These are phyloP conservation scores for Tribonema minus DNA, from an alignment of 108 stramenopile genomes.

Conservation along the genomic window DNA sequence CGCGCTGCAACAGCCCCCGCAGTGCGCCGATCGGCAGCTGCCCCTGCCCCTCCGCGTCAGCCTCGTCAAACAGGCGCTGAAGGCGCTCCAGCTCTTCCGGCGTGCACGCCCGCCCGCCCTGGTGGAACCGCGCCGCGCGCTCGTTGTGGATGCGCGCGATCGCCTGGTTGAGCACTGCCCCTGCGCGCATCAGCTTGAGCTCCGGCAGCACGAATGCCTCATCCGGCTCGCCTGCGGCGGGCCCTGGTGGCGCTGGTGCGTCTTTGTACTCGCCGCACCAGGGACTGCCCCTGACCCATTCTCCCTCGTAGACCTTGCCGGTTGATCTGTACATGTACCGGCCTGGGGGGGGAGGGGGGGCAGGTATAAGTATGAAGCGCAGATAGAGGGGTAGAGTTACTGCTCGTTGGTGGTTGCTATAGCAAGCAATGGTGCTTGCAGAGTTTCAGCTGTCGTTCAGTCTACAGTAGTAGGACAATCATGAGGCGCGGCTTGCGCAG, in stretches of 20 bases:
- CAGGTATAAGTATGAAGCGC: no score
- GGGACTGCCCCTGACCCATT: constrained; percentile 56
- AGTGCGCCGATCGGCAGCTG: not conserved
- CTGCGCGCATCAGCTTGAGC: constrained; percentile 18
- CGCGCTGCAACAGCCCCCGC: not conserved
- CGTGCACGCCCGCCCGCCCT: constrained; percentile 33
- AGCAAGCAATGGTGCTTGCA: no score
- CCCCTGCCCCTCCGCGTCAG: no score
- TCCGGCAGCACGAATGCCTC: constrained; percentile 27
- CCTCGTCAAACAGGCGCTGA: not conserved
- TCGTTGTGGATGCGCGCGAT: constrained; percentile 15
- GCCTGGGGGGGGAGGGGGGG: no score
- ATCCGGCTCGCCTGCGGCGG: constrained; percentile 2
- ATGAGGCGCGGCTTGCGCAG: no score
- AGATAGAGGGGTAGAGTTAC: not conserved
- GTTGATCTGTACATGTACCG: constrained; percentile 52
- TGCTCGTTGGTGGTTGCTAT: no score
- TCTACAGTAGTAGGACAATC: no score
- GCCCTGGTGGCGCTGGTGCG: constrained; percentile 23
- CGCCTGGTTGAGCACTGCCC: constrained; percentile 8
- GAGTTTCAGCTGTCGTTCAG: no score
- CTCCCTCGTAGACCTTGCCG: constrained; percentile 58
- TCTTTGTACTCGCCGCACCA: constrained; percentile 53
- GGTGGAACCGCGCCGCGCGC: constrained; percentile 12
- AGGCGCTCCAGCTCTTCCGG: constrained; percentile 6